A percentile compares a stretch with the other conserved stretches of the same genome.
Conservation (phyloP, 2,329 filamentous ascomycete species). For the Berkeleyomyces rouxiae region DNA sequence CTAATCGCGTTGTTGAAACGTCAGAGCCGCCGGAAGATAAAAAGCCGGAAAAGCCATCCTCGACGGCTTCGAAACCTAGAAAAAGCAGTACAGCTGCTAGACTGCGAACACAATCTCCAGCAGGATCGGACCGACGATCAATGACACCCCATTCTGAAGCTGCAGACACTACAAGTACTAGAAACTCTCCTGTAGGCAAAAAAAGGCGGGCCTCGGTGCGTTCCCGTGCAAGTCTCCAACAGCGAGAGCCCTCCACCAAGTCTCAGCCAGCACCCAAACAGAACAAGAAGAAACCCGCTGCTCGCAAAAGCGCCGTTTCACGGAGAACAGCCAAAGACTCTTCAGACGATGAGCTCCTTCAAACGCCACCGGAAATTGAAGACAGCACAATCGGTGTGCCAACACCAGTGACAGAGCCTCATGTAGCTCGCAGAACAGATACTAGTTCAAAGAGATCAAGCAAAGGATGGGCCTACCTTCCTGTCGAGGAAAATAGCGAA, state of each 20-base stretch:
- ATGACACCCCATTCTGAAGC: constrained; percentile 1
- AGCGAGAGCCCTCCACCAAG: not conserved
- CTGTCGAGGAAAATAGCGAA: constrained; percentile 12
- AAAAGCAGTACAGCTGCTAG: not conserved
- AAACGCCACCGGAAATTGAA: not conserved
- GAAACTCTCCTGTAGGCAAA: not conserved
- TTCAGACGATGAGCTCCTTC: constrained; percentile 7
- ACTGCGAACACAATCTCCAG: not conserved
- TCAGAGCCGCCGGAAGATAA: not conserved
- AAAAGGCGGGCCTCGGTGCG: not conserved
- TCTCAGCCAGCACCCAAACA: not conserved
- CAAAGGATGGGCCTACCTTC: constrained; percentile 12
- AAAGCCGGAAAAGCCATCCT: not conserved
- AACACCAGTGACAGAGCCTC: not conserved
- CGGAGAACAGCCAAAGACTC: not conserved
- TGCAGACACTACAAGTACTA: not conserved
- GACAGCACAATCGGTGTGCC: not conserved
- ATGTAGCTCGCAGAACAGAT: not conserved
- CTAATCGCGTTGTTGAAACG: constrained; percentile 2
- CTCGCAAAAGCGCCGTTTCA: not conserved
- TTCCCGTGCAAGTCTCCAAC: not conserved
- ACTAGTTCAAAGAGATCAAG: not conserved
- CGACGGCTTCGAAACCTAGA: not conserved
- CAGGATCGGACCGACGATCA: not conserved
- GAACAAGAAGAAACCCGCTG: not conserved